Conservation (phyloP, 2,329 filamentous ascomycete species). For the Trichoderma sp. region DNA sequence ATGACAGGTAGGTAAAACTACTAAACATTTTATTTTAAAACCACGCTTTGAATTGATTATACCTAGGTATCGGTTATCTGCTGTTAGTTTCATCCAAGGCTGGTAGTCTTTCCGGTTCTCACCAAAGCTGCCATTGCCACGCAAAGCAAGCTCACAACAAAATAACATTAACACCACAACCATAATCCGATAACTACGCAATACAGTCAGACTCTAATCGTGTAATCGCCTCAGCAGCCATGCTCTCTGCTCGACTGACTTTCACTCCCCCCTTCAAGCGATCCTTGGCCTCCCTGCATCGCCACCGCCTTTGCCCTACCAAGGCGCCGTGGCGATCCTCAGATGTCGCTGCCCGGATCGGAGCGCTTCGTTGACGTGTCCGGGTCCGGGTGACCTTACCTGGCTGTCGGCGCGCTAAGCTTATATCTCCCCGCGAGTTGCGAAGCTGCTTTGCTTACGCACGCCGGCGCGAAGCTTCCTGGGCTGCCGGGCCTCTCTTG, state of each 20-base stretch:
- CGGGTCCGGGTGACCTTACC: conserved; percentile 60
- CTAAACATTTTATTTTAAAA: neutral
- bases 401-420: conserved; percentile 61
- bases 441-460: conserved; percentile 43
- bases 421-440: conserved; percentile 54
- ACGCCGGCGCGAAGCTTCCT: conserved; percentile 32
- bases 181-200: neutral
- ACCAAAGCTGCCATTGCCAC: neutral
- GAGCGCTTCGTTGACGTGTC: conserved; percentile 68
- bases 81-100: neutral
- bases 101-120: neutral
- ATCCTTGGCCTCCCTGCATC: conserved; percentile 61
- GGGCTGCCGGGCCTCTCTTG: conserved; percentile 46
- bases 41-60: neutral
- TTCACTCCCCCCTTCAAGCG: conserved; percentile 59
- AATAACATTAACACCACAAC: neutral
- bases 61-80: neutral
- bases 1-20: neutral
- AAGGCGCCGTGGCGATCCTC: conserved; percentile 57
- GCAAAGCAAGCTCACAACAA: neutral
- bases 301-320: conserved; percentile 61
- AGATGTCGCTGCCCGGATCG: conserved; percentile 50
- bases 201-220: neutral
- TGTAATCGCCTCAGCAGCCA: conserved; percentile 23
- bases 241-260: conserved; percentile 49